phyloP scores from a whole-genome alignment of 192 early-diverging fungal species.

The Coemansia sp. region DNA sequence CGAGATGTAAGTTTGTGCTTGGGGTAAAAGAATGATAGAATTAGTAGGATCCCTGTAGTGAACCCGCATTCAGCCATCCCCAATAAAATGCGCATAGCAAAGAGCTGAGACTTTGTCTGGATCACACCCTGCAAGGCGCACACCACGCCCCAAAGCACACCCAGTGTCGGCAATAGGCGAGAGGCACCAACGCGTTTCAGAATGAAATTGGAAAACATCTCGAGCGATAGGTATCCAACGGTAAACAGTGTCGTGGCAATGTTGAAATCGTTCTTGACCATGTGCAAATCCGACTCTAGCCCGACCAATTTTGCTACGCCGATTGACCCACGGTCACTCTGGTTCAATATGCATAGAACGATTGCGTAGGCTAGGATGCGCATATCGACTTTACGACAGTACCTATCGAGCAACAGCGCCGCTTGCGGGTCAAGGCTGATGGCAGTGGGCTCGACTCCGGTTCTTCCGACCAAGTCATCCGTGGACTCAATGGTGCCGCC shows the following conservation, averaged over 20 bases:
- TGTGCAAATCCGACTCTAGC: conserved; percentile 46
- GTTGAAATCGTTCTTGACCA: conserved; percentile 53
- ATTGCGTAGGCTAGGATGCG: conserved; percentile 47
- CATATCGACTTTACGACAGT: conserved; percentile 46
- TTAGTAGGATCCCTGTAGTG: conserved; percentile 37
- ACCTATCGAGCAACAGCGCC: conserved; percentile 17
- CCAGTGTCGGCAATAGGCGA: conserved; percentile 41
- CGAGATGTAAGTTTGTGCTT: conserved; percentile 28
- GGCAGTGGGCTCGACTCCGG: background rate
- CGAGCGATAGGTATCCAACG: conserved; percentile 45
- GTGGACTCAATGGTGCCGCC: conserved; percentile 6
- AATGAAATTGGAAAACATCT: conserved; percentile 54
- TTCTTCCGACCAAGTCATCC: background rate
- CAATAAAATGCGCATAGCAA: conserved; percentile 41
- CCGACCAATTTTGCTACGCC: conserved; percentile 56
- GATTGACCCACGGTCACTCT: conserved; percentile 51
- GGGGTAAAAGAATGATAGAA: conserved; percentile 53
- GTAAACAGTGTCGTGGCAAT: conserved; percentile 49
- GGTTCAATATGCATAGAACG: conserved; percentile 40
- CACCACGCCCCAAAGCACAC: conserved; percentile 47
- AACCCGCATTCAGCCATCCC: conserved; percentile 55
- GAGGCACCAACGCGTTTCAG: conserved; percentile 49
- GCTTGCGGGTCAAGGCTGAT: background rate
- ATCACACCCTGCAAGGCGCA: conserved; percentile 50
- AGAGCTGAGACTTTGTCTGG: conserved; percentile 37